Evolutionary conservation across 2,329 filamentous ascomycete species (phyloP).

Genomic region (Pseudopithomyces maydicus): DNA sequence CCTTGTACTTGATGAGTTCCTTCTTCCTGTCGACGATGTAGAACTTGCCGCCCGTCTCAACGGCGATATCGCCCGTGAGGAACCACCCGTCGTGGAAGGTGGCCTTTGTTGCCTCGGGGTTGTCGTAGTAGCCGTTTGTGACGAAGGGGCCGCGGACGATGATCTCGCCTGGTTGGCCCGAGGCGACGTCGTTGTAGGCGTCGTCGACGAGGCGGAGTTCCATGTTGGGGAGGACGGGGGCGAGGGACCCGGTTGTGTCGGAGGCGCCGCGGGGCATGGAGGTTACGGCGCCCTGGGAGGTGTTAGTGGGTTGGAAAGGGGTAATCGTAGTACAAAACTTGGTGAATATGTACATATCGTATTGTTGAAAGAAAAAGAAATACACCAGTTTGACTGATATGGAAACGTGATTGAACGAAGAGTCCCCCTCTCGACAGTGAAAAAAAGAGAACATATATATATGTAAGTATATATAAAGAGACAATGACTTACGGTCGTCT

Average conservation of each 20-base stretch:
- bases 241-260: conserved; percentile 22
- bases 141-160: conserved; percentile 77
- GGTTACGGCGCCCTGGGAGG: conserved; percentile 15
- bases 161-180: conserved; percentile 59
- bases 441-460: no score
- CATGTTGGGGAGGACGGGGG: conserved; percentile 22
- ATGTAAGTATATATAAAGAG: not conserved
- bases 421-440: no score
- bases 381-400: no score
- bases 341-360: no score
- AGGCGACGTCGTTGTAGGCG: conserved; percentile 55
- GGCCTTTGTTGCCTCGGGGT: conserved; percentile 67
- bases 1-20: conserved; percentile 37
- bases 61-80: conserved; percentile 82
- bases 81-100: conserved; percentile 79
- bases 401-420: no score
- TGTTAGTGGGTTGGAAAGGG: not conserved
- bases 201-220: conserved; percentile 21
- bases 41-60: conserved; percentile 75
- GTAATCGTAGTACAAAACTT: not conserved
- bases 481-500: conserved; percentile 46
- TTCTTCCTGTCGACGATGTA: conserved; percentile 77
- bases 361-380: no score
- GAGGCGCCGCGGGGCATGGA: conserved; percentile 17
- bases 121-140: conserved; percentile 75